Evolutionary conservation across 495 filamentous ascomycete species (phyloP), one percentile per base, ranked within the genome.

Genomic region (Aspergillus wentii): DNA sequence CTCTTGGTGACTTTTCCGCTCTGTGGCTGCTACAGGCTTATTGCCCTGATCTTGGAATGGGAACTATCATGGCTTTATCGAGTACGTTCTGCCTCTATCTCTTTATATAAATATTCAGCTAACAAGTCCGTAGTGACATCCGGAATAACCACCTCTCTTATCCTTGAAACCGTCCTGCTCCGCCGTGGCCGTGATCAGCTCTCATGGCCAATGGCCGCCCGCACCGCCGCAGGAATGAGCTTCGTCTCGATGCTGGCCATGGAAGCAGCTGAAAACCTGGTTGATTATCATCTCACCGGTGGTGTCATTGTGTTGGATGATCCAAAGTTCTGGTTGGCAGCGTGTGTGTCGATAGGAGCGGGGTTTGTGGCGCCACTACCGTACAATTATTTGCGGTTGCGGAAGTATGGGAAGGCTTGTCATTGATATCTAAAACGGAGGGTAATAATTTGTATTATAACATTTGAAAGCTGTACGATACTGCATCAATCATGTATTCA

Each of bases 181-280:
- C 49, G 51, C 2, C 51, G 41, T 7, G 69, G 69, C 0, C 43
- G 46, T n/a, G 69, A 73, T 32, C 43, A 51, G 31, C 48, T 71
- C 8, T 51, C 64, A 2, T 66, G 61, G 63, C 28, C 33, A 0
- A 49, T 32, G 18, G 68, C 69, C 3, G 47, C 48, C 6, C 57
- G 54, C 6, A 71, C 69, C 1, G 69, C 69, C 0, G 61, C 57
- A 50, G 69, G 69, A 0, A 73, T 73, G 69, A 73, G 67, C 37
- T 49, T 70, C 26, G 55, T 70, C 2, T 70, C 68, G 0, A 71
- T 73, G 69, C 17, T 71, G 17, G 60, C 64, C 2, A 73, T 73
- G 69, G 68, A 73, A 38, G 23, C 50, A 1, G 68, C 57, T 3
- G 58, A 70, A 29, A 73, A 69, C 36, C 35, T 48, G 3, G 69